A percentile compares a stretch with the other conserved stretches of the same genome.
These are phyloP conservation scores for Phaseolus coccineus DNA, from an alignment of 331 rosid species.

Conservation along the genomic window DNA sequence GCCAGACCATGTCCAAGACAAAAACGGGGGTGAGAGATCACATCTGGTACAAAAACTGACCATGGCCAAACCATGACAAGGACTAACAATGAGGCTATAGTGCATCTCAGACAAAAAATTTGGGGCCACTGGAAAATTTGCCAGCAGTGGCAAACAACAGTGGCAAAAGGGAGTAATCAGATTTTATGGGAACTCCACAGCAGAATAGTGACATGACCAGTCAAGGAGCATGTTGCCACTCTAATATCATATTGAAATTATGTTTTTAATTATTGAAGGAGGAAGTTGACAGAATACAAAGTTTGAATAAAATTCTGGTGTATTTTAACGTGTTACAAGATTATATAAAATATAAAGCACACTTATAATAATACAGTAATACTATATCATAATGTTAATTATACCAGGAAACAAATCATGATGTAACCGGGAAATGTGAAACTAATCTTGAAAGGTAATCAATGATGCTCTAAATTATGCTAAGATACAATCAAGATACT, in stretches of 20 bases:
- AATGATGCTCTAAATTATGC: not conserved
- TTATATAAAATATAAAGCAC: not conserved
- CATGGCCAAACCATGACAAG: not conserved
- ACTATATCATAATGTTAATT: not conserved
- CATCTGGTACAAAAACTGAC: not conserved
- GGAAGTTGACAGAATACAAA: not conserved
- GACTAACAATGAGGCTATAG: not conserved
- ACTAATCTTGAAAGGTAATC: not conserved
- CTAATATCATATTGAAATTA: not conserved
- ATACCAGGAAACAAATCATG: not conserved
- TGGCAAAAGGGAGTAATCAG: not conserved
- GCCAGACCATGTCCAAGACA: not conserved
- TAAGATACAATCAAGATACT: not conserved
- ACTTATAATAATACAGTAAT: not conserved
- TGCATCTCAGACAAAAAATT: not conserved
- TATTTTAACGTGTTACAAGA: not conserved
- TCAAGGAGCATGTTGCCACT: not conserved
- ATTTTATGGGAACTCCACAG: not conserved
- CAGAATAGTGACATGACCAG: not conserved
- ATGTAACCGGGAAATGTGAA: not conserved
- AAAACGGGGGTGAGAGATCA: not conserved
- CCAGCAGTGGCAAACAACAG: not conserved
- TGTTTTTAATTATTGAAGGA: not conserved
- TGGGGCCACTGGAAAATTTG: not conserved
- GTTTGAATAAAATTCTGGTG: constrained; percentile 10